phyloP scores from a whole-genome alignment of 768 basidiomycete species.

The Suillus spraguei region DNA sequence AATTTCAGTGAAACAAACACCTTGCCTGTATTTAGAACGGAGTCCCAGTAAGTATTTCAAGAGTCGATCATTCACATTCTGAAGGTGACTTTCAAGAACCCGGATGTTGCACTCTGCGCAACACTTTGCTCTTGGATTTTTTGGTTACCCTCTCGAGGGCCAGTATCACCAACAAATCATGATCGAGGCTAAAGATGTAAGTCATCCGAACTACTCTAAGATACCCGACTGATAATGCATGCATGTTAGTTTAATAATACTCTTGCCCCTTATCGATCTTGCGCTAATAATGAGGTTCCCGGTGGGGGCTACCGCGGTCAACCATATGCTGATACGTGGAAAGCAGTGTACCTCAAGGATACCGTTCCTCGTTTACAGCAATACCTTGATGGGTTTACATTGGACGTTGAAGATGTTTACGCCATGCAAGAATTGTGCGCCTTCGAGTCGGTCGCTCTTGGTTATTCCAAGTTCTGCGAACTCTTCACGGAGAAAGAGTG shows the following conservation, averaged over 20 bases:
- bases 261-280: slow-evolving; percentile 45
- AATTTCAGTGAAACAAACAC: slow-evolving; percentile 40
- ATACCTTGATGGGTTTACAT: slow-evolving; percentile 56
- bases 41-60: slow-evolving; percentile 41
- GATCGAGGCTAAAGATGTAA: slow-evolving; percentile 38
- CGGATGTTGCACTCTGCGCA: slow-evolving; percentile 55
- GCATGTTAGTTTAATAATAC: slow-evolving; percentile 49
- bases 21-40: slow-evolving; percentile 55
- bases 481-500: slow-evolving; percentile 88
- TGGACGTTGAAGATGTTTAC: slow-evolving; percentile 67
- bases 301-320: slow-evolving; percentile 53
- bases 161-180: slow-evolving; percentile 49
- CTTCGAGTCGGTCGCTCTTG: slow-evolving; percentile 87
- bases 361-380: slow-evolving; percentile 59
- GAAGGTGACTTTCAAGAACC: slow-evolving; percentile 30
- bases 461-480: slow-evolving; percentile 85
- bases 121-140: slow-evolving; percentile 56
- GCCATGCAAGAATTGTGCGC: slow-evolving; percentile 78
- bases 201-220: slow-evolving; percentile 21
- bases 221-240: background rate
- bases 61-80: background rate
- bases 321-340: slow-evolving; percentile 63
- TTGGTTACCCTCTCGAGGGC: slow-evolving; percentile 45
- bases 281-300: slow-evolving; percentile 54
- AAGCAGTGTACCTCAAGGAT: slow-evolving; percentile 63